Evolutionary conservation across 352 stramenopile genomes (phyloP).

Genomic region (Nothophytophthora sp.): DNA sequence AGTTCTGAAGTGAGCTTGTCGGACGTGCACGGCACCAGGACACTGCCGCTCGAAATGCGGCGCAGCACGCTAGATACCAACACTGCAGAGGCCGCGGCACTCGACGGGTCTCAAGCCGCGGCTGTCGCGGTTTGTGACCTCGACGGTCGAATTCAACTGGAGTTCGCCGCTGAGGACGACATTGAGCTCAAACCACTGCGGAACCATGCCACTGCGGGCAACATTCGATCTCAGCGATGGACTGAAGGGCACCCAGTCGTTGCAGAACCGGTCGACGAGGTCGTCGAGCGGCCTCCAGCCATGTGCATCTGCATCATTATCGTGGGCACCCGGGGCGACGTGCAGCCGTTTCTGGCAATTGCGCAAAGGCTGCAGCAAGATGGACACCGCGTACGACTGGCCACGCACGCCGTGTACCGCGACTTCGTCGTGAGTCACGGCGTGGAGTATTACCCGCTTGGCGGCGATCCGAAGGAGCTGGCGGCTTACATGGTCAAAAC

Average conservation of each 20-base stretch:
- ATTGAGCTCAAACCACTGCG: constrained; percentile 10
- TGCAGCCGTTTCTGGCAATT: constrained; percentile 83
- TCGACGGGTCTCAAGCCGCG: too few relatives aligned
- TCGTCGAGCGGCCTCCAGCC: constrained; percentile 9
- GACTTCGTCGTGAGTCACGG: constrained; percentile 66
- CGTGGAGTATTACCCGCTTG: constrained; percentile 77
- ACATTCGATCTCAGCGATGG: too few relatives aligned
- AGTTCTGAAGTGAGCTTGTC: too few relatives aligned
- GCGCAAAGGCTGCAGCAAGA: constrained; percentile 76
- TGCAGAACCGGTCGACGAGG: too few relatives aligned
- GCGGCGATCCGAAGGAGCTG: constrained; percentile 68
- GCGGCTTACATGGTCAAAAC: constrained; percentile 92
- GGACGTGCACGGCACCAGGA: too few relatives aligned
- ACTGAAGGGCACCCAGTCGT: too few relatives aligned
- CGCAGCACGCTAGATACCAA: too few relatives aligned
- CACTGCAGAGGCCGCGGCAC: too few relatives aligned
- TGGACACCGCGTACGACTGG: constrained; percentile 90
- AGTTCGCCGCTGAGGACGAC: constrained; percentile 24
- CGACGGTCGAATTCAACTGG: constrained; percentile 33
- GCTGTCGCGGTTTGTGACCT: constrained; percentile 25
- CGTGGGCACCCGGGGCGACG: constrained; percentile 81
- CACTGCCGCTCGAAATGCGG: too few relatives aligned
- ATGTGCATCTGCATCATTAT: constrained; percentile 90
- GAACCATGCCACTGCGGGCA: background rate
- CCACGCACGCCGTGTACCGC: constrained; percentile 88